A percentile compares a stretch with the other conserved stretches of the same genome.
These are phyloP conservation scores for Ganoderma meredithae DNA, from an alignment of 1,284 basidiomycete genomes.

Conservation along the genomic window DNA sequence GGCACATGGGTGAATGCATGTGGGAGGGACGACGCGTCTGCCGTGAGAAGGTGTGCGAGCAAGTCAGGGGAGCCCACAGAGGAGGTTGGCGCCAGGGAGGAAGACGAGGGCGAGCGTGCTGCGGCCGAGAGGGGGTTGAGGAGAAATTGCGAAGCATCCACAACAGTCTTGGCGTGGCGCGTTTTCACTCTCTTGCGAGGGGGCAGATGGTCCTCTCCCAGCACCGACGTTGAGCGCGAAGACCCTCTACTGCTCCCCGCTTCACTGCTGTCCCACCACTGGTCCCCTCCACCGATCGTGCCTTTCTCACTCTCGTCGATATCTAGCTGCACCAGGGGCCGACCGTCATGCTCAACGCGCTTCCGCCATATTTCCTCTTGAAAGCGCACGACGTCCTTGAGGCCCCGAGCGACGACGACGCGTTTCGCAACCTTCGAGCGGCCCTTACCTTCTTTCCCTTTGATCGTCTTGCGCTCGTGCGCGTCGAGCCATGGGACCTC, in stretches of 20 bases:
- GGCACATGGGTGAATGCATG: conserved; percentile 47
- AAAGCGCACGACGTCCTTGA: conserved; percentile 74
- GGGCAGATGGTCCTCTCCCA: conserved; percentile 18
- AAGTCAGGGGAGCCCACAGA: conserved; percentile 29
- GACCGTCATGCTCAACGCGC: conserved; percentile 44
- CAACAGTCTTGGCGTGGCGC: conserved; percentile 47
- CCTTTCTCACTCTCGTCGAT: conserved; percentile 43
- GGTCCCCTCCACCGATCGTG: conserved; percentile 20
- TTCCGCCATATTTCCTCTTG: conserved; percentile 64
- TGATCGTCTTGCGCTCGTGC: conserved; percentile 44
- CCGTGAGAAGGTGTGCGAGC: conserved; percentile 58
- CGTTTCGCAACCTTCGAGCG: conserved; percentile 67
- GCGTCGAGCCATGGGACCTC: conserved; percentile 72
- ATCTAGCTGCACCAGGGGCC: conserved; percentile 49
- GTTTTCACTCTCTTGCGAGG: conserved; percentile 47
- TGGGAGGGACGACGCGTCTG: conserved; percentile 45
- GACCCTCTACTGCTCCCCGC: conserved; percentile 7
- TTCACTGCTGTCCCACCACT: conserved; percentile 26
- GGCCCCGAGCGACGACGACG: conserved; percentile 63
- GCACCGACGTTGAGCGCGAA: conserved; percentile 16
- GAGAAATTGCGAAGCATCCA: conserved; percentile 60
- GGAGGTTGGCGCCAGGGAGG: conserved; percentile 18
- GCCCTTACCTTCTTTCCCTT: conserved; percentile 43
- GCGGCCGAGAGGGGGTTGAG: conserved; percentile 54
- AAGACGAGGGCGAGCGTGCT: conserved; percentile 36